phyloP scores from a whole-genome alignment of 1,139 yeast genomes.

The Candida labiduridarum region DNA sequence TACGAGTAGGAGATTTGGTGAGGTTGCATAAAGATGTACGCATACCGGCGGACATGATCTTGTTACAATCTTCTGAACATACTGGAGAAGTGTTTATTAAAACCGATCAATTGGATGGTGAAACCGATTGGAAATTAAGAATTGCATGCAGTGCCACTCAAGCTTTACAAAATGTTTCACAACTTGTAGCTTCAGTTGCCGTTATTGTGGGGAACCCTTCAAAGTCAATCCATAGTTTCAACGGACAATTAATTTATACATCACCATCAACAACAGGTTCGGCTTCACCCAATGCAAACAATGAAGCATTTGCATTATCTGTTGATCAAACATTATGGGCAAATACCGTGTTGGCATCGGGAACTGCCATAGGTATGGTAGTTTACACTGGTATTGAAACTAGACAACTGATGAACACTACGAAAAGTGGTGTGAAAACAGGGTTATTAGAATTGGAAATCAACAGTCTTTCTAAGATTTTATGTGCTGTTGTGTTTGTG shows the following conservation, averaged over 20 bases:
- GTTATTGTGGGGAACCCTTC: conserved; percentile 77
- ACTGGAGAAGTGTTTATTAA: conserved; percentile 91
- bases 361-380: conserved; percentile 84
- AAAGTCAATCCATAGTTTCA: conserved; percentile 78
- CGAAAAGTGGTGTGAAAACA: conserved; percentile 85
- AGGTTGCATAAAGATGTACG: conserved; percentile 78
- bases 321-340: conserved; percentile 98
- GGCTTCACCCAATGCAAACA: conserved; percentile 23
- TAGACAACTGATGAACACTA: conserved; percentile 91
- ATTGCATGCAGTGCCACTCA: conserved; percentile 79
- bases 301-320: conserved; percentile 64
- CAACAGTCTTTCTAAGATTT: conserved; percentile 81
- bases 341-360: conserved; percentile 93
- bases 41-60: conserved; percentile 89
- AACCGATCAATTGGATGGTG: conserved; percentile 98
- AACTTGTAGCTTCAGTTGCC: conserved; percentile 42
- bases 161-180: conserved; percentile 40
- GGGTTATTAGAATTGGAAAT: conserved; percentile 91
- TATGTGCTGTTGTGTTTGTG: conserved; percentile 83
- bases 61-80: conserved; percentile 79
- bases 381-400: conserved; percentile 92
- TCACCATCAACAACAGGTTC: conserved; percentile 27
- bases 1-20: conserved; percentile 88
- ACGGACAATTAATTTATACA: conserved; percentile 65
- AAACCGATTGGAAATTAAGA: conserved; percentile 97